These are phyloP conservation scores for Pseudogymnoascus destructans DNA, from an alignment of 2,329 filamentous ascomycete species.

Conservation along the genomic window DNA sequence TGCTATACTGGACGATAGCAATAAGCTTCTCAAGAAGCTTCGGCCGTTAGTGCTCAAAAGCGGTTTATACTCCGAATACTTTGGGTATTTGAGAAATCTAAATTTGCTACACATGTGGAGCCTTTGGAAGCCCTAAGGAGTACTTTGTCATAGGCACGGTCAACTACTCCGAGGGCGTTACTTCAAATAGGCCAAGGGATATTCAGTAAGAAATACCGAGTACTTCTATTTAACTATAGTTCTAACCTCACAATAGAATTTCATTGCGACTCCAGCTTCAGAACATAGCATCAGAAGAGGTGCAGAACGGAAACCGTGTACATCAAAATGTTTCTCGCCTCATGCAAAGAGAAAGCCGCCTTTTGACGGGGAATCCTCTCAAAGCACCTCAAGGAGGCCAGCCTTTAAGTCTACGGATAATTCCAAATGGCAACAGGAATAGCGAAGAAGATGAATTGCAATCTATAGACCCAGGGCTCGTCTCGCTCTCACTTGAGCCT, in stretches of 20 bases:
- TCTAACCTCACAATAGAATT: background rate
- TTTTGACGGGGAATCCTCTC: background rate
- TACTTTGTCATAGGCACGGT: background rate
- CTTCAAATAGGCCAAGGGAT: background rate
- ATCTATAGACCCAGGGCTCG: background rate
- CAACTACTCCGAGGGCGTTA: background rate
- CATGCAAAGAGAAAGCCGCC: background rate
- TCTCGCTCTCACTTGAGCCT: background rate
- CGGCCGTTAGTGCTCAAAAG: background rate
- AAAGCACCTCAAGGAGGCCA: background rate
- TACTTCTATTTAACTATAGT: background rate
- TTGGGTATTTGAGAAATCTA: background rate
- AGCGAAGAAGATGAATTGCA: background rate
- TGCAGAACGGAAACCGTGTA: background rate
- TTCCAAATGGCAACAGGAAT: background rate
- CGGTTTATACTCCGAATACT: background rate
- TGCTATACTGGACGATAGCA: background rate
- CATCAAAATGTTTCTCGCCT: background rate
- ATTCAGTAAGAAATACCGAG: background rate
- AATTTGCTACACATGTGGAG: background rate
- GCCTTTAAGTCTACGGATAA: background rate
- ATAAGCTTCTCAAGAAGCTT: background rate
- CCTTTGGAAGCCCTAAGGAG: background rate
- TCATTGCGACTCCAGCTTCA: background rate
- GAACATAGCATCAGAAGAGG: background rate